Evolutionary conservation across 2,329 filamentous ascomycete genomes (phyloP).

Genomic region (Botrytis aclada): DNA sequence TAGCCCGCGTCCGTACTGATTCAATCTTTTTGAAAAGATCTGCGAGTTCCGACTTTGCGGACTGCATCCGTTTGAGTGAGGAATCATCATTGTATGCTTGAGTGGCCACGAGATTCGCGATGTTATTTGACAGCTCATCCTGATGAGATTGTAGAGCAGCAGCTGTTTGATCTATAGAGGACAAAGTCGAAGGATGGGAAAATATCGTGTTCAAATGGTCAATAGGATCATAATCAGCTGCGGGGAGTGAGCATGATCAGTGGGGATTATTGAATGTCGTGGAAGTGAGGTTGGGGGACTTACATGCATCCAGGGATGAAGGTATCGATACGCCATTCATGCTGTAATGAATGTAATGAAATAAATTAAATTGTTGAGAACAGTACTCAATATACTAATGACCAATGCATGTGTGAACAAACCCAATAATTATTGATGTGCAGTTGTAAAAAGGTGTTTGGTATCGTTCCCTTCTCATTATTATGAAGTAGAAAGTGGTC

Average conservation of each 20-base stretch:
- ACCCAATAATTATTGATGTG: conserved; percentile 5
- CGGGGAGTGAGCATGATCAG: conserved; percentile 21
- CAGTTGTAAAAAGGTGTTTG: not conserved
- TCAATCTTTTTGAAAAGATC: conserved; percentile 94
- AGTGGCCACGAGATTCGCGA: conserved; percentile 65
- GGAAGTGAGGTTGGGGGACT: conserved; percentile 19
- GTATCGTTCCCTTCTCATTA: not conserved
- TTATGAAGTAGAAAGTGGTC: not conserved
- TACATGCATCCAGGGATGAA: conserved; percentile 38
- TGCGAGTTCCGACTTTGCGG: conserved; percentile 83
- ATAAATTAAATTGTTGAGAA: conserved; percentile 2
- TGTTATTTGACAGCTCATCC: conserved; percentile 77
- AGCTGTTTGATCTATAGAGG: conserved; percentile 73
- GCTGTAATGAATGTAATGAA: conserved; percentile 3
- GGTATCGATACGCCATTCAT: conserved; percentile 37
- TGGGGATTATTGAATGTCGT: conserved; percentile 16
- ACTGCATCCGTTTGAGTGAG: conserved; percentile 86
- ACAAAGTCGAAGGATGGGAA: conserved; percentile 80
- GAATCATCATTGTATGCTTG: conserved; percentile 85
- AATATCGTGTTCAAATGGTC: conserved; percentile 92
- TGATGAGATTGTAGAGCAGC: conserved; percentile 70
- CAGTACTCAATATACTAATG: not conserved
- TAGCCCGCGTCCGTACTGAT: conserved; percentile 80
- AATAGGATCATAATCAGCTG: conserved; percentile 86
- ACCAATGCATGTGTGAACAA: not conserved